Evolutionary conservation across 768 basidiomycete species (phyloP).

Genomic region (Lentinula detonsa): DNA sequence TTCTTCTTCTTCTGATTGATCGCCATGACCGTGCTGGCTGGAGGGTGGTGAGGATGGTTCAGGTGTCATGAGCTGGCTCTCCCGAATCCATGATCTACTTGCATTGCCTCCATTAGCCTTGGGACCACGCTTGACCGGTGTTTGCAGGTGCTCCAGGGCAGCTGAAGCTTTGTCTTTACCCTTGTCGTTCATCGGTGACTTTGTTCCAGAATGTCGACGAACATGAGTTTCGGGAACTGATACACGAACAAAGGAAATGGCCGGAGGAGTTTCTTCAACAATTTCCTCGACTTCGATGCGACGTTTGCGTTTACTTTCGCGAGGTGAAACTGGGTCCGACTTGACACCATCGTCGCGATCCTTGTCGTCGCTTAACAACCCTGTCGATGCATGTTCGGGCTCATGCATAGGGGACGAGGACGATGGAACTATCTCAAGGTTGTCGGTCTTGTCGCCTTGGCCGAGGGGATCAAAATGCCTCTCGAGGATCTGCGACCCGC

Average conservation of each 20-base stretch:
- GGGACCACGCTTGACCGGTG: background rate
- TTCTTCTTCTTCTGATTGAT: slow-evolving; percentile 4
- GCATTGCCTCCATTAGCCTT: background rate
- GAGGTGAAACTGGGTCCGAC: background rate
- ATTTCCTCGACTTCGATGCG: background rate
- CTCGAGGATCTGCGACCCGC: background rate
- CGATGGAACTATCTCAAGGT: background rate
- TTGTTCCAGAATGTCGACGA: background rate
- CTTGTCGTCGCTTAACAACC: background rate
- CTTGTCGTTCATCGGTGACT: background rate
- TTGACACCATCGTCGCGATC: background rate
- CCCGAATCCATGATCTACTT: background rate
- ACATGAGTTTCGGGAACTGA: background rate
- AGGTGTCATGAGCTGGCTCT: slow-evolving; percentile 13
- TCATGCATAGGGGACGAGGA: background rate
- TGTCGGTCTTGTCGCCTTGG: too few relatives aligned
- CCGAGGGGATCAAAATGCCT: background rate
- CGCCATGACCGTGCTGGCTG: background rate
- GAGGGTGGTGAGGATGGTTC: slow-evolving; percentile 11
- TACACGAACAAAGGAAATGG: background rate
- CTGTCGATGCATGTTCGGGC: background rate
- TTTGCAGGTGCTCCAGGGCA: background rate
- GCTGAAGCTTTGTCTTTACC: background rate
- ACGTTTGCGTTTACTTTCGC: background rate
- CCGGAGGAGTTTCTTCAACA: background rate